Evolutionary conservation across 371 early-diverging fungal species (phyloP), one percentile per base, ranked within the genome.

Genomic region (Mucor saturninus): DNA sequence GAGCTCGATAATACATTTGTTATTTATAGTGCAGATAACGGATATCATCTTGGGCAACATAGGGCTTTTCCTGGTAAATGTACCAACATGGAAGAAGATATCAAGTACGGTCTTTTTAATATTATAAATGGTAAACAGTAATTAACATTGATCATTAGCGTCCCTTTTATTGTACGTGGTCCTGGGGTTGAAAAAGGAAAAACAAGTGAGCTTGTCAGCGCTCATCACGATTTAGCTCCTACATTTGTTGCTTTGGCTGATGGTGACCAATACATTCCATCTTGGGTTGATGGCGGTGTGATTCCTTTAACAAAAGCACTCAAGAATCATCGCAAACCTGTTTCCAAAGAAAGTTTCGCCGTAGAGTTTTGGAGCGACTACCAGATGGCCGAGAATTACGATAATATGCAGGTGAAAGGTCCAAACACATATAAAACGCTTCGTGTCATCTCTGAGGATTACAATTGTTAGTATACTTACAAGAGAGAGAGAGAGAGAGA

Each of bases 21-120:
- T 11, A 64, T 89, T 51, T 89, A 87, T 65, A 84, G 86, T 3
- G 76, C 88, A 32, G 89, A 89, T 56, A 89, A 89, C 59, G 89
- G 89, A 14, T 89, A 86, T 45, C 89, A 89, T 64, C 69, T 89
- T 14, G 89, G 89, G 4, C 83, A 83, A 6, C 88, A 89, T 46
- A 80, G 88, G 39, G 74, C 87, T 42, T 77, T 69, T 45, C 78
- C 86, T 7, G 89, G 89, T 11, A 89, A 89, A 56, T 73, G 75
- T 15, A 76, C 83, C 8, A 78, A 84, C n/a, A 76, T 77, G 46
- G 87, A 89, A 61, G 86, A 86, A 64, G 89, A 87, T 53, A 81
- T 87, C 56, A 81, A 84, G 80, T 79, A 73, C 64, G 50, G 43
- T 42, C 13, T 42, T 50, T 21, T 21, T 21, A 35, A 35, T 35